These are phyloP conservation scores for Sanghuangporus weigelae DNA, from an alignment of 1,284 basidiomycete genomes.

Conservation along the genomic window DNA sequence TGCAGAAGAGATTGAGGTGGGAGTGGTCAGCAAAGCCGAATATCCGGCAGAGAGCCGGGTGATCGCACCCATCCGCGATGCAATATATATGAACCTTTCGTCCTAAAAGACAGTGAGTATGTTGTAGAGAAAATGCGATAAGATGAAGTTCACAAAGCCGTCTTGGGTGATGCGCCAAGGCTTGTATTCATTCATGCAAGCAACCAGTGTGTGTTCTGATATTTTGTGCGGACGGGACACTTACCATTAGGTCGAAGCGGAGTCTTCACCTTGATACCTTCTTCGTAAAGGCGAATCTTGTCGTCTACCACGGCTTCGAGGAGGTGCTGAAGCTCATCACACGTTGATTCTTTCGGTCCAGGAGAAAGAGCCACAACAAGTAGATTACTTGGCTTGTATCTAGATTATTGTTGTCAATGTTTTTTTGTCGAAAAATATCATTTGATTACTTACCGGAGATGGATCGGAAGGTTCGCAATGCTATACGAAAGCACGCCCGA, in stretches of 20 bases:
- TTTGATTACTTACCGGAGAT: background rate
- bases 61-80: constrained; percentile 11
- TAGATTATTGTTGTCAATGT: no score
- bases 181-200: constrained; percentile 20
- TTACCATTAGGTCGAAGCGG: background rate
- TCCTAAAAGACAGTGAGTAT: no score
- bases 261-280: background rate
- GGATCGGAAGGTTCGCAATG: constrained; percentile 1
- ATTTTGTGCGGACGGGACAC: constrained; percentile 8
- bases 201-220: background rate
- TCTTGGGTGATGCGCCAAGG: constrained; percentile 69
- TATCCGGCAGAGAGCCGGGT: constrained; percentile 14
- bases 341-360: constrained; percentile 16
- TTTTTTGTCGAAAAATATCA: background rate
- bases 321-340: constrained; percentile 15
- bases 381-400: constrained; percentile 17
- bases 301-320: constrained; percentile 7
- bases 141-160: constrained; percentile 73
- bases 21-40: constrained; percentile 12
- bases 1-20: background rate
- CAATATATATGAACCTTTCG: constrained; percentile 4
- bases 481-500: constrained; percentile 9
- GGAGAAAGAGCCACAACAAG: constrained; percentile 11
- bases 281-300: background rate
- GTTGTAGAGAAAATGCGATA: no score